A percentile compares a stretch with the other conserved stretches of the same genome.
These are phyloP conservation scores for Exophiala sp. DNA, from an alignment of 2,329 filamentous ascomycete species.

Conservation along the genomic window DNA sequence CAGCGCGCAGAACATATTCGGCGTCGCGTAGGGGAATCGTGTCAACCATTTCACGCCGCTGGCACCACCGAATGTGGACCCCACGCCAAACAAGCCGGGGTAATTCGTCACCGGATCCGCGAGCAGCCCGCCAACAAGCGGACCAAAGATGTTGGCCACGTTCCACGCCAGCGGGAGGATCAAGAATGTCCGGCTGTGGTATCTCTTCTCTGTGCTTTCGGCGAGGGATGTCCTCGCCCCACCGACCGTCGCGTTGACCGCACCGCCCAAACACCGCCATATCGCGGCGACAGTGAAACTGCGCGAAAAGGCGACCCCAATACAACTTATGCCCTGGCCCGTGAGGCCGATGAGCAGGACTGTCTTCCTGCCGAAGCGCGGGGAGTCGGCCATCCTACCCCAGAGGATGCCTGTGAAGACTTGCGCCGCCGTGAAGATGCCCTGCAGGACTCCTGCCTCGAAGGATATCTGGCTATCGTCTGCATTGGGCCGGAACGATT, in stretches of 20 bases:
- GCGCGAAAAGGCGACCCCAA: conserved; percentile 66
- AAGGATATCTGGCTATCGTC: conserved; percentile 59
- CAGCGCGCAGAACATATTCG: conserved; percentile 62
- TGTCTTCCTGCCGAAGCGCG: conserved; percentile 62
- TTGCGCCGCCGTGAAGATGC: conserved; percentile 70
- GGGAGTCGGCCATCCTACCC: conserved; percentile 55
- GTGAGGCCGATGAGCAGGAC: conserved; percentile 72
- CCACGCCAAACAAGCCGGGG: conserved; percentile 59
- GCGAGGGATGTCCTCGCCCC: conserved; percentile 71
- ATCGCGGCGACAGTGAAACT: conserved; percentile 59
- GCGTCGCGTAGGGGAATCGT: conserved; percentile 64
- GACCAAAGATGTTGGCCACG: conserved; percentile 54
- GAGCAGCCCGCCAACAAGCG: conserved; percentile 61
- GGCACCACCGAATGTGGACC: conserved; percentile 54
- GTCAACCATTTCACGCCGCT: conserved; percentile 60
- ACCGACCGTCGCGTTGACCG: conserved; percentile 68
- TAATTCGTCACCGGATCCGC: conserved; percentile 64
- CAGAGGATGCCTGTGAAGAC: conserved; percentile 73
- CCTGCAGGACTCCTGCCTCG: conserved; percentile 68
- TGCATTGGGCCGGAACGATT: conserved; percentile 59
- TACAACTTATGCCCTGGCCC: conserved; percentile 63
- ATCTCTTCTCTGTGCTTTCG: conserved; percentile 70
- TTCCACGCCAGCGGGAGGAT: conserved; percentile 66
- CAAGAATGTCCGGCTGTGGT: conserved; percentile 53
- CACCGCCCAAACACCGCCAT: conserved; percentile 65